phyloP scores from a whole-genome alignment of 31 red algal genomes.

The Bonnemaisonia californica region DNA sequence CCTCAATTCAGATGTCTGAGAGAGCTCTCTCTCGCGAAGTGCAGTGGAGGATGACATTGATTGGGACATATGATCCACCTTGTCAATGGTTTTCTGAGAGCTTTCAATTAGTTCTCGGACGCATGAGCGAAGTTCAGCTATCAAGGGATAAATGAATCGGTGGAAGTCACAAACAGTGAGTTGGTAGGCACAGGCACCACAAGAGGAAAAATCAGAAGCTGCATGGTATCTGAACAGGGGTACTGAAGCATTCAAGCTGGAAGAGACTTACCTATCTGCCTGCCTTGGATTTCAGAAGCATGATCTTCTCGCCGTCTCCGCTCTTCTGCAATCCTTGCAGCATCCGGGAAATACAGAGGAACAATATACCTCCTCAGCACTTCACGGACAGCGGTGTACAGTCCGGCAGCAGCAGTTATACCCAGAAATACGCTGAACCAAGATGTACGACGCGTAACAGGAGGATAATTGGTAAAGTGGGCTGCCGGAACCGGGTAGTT shows the following conservation, averaged over 20 bases:
- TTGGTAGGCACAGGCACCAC: too few relatives aligned
- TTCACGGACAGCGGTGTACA: slow-evolving; percentile 50
- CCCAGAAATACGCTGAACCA: slow-evolving; percentile 54
- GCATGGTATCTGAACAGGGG: too few relatives aligned
- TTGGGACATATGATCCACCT: slow-evolving; percentile 39
- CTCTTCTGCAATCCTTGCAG: slow-evolving; percentile 48
- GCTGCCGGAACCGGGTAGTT: not conserved
- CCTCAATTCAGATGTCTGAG: slow-evolving; percentile 38
- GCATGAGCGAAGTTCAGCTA: slow-evolving; percentile 46
- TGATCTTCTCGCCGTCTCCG: slow-evolving; percentile 37
- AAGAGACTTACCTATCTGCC: slow-evolving; percentile 46
- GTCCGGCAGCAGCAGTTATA: slow-evolving; percentile 45
- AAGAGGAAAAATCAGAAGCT: too few relatives aligned
- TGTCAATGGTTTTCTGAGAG: slow-evolving; percentile 40
- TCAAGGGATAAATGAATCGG: not conserved
- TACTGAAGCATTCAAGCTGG: too few relatives aligned
- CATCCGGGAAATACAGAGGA: slow-evolving; percentile 73
- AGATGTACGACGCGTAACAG: slow-evolving; percentile 15
- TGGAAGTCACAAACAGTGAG: too few relatives aligned
- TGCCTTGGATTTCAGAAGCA: slow-evolving; percentile 25
- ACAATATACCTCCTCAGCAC: slow-evolving; percentile 61
- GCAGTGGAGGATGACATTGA: slow-evolving; percentile 40
- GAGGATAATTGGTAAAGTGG: not conserved
- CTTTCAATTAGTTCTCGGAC: slow-evolving; percentile 42
- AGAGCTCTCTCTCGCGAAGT: slow-evolving; percentile 25